Evolutionary conservation across 2,329 filamentous ascomycete genomes (phyloP).

Genomic region (Alternaria ventricosa): DNA sequence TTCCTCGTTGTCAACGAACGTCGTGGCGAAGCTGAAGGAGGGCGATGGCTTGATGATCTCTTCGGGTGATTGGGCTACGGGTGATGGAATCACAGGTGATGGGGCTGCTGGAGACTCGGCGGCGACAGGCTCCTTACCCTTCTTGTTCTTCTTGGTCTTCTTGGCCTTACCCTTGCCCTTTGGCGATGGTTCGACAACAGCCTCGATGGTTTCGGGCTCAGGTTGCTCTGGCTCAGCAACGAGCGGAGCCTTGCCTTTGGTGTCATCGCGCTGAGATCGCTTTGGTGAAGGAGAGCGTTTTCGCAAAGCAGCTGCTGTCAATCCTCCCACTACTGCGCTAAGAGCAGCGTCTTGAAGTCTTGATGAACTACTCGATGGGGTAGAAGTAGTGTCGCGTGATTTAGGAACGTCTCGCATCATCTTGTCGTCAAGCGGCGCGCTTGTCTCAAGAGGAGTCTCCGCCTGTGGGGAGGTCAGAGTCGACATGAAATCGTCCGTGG

Average conservation of each 20-base stretch:
- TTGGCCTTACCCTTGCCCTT: conserved; percentile 34
- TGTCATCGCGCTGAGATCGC: conserved; percentile 19
- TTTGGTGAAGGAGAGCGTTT: conserved; percentile 25
- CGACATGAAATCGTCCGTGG: conserved; percentile 14
- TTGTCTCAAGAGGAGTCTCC: conserved; percentile 30
- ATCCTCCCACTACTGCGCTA: conserved; percentile 34
- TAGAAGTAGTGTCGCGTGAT: conserved; percentile 19
- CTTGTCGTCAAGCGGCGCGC: conserved; percentile 31
- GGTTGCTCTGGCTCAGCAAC: conserved; percentile 11
- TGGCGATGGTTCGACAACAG: conserved; percentile 19
- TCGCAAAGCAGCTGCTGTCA: conserved; percentile 24
- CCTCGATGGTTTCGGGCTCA: conserved; percentile 6
- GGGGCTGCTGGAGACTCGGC: conserved; percentile 2
- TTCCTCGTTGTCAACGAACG: conserved; percentile 41
- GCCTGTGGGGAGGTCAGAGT: conserved; percentile 14
- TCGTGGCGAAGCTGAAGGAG: conserved; percentile 25
- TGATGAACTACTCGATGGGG: conserved; percentile 29
- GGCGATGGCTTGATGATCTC: conserved; percentile 7
- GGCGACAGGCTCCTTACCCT: conserved; percentile 35
- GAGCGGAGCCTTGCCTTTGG: conserved; percentile 16
- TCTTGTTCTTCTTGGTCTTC: conserved; percentile 36
- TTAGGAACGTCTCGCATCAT: conserved; percentile 25
- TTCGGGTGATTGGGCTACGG: conserved; percentile 4
- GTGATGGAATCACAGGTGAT: not conserved
- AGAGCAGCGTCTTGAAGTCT: conserved; percentile 39